Base-by-base conservation (phyloP, 202 grass and related monocot species). In the Zoysia matrella region DNA sequence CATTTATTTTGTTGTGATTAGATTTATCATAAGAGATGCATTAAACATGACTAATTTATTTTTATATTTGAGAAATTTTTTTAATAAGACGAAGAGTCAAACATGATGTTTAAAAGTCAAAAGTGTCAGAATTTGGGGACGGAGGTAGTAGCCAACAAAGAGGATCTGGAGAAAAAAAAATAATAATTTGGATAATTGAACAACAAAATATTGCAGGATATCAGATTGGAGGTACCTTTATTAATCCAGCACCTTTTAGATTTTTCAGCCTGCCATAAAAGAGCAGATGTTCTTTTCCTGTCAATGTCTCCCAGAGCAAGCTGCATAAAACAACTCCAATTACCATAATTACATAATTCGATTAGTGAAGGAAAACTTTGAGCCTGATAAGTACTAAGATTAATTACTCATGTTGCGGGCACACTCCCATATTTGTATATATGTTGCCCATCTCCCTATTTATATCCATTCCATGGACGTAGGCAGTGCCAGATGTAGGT, bases 221-320 rank as follows among this genome's bases (percentile, higher is more conserved):
- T 8, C n/a, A 71, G 60, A 77, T 60, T 82, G 63, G 65, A 79
- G 11, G 11, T 88, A 95, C 96, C 92, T 95, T 90, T 41, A 76
- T 49, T 70, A 94, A 84, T 47, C 15, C 75, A 51, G 56, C 57
- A 52, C 89, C 89, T 71, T 90, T 90, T 61, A 95, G 91, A 86
- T 94, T 93, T 81, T 99, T 95, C 18, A 93, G 77, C 43, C 91
- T 82, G 2, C 92, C 96, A 81, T 94, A 99, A 85, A 99, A 99
- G 55, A 95, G 55, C 61, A 99, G 76, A 82, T 99, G 91, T 46
- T 95, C 89, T 82, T 78, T 91, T 76, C 91, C 93, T 4, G 96
- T 99, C 55, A 99, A 73, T 90, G 91, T 93, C 88, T 99, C 96
- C 96, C 96, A 95, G 62, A 99, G 88, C 79, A 95, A 93, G 82